Evolutionary conservation across 2,329 filamentous ascomycete species (phyloP).

Genomic region (Verticillium dahliae): DNA sequence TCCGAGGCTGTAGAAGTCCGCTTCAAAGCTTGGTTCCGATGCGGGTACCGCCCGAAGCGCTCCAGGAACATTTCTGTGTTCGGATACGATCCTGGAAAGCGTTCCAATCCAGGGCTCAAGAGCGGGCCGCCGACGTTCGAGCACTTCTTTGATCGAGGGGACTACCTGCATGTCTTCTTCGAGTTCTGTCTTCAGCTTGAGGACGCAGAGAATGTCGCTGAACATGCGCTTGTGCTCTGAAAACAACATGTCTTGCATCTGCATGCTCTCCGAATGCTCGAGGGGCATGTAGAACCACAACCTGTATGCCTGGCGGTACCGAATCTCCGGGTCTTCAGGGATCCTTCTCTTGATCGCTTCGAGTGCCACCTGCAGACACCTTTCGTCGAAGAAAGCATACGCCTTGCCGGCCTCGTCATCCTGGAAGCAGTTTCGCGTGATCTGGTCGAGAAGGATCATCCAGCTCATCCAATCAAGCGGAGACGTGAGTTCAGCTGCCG

Average conservation of each 20-base stretch:
- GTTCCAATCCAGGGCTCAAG: neutral
- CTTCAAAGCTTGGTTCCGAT: neutral
- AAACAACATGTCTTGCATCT: too few species aligned
- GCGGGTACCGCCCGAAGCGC: neutral
- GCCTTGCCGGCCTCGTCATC: neutral
- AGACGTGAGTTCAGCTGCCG: neutral
- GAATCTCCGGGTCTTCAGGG: too few species aligned
- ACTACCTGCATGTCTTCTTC: too few species aligned
- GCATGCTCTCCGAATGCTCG: too few species aligned
- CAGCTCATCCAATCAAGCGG: neutral
- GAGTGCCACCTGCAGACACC: neutral
- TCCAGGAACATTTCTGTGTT: neutral
- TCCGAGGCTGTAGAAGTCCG: neutral
- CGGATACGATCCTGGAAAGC: neutral
- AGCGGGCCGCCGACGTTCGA: neutral
- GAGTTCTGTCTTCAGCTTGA: too few species aligned
- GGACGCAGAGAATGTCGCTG: too few species aligned
- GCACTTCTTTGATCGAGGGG: neutral
- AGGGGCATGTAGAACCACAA: too few species aligned
- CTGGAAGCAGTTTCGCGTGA: neutral
- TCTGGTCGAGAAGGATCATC: neutral
- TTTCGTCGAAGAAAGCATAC: neutral
- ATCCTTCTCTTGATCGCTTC: neutral
- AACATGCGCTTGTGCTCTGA: too few species aligned
- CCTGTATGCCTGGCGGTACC: too few species aligned